phyloP scores from a whole-genome alignment of 768 basidiomycete species.

The Lactarius sanguifluus region DNA sequence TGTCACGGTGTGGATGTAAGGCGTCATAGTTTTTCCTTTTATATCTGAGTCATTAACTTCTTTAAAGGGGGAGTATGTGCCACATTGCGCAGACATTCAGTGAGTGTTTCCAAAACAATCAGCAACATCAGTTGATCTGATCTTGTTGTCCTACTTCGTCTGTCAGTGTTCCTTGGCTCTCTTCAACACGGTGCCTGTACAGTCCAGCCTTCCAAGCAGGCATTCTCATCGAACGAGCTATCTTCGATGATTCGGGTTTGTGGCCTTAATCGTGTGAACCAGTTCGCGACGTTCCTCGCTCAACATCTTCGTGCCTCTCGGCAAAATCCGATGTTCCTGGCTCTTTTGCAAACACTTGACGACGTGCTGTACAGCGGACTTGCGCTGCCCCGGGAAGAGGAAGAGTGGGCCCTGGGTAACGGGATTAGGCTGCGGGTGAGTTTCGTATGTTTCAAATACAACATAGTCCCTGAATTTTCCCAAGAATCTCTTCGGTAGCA shows the following conservation, averaged over 20 bases:
- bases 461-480: conserved; percentile 31
- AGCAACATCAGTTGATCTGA: conserved; percentile 26
- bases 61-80: conserved; percentile 75
- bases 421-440: conserved; percentile 64
- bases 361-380: conserved; percentile 69
- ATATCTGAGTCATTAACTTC: conserved; percentile 38
- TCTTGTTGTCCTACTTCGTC: conserved; percentile 31
- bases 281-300: conserved; percentile 69
- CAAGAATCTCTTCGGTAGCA: conserved; percentile 79
- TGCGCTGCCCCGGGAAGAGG: conserved; percentile 63
- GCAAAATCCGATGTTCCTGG: conserved; percentile 58
- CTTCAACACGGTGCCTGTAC: conserved; percentile 73
- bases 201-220: conserved; percentile 64
- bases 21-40: conserved; percentile 31
- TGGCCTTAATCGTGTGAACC: conserved; percentile 70
- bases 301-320: conserved; percentile 61
- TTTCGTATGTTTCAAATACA: conserved; percentile 26
- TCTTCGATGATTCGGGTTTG: conserved; percentile 67
- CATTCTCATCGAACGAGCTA: conserved; percentile 67
- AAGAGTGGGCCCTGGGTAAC: conserved; percentile 65
- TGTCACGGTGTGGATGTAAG: conserved; percentile 72
- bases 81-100: conserved; percentile 78
- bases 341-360: conserved; percentile 53
- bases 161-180: conserved; percentile 64
- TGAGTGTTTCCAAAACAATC: conserved; percentile 40